Evolutionary conservation across 1,284 basidiomycete species (phyloP).

Genomic region (Athelia psychrophila): DNA sequence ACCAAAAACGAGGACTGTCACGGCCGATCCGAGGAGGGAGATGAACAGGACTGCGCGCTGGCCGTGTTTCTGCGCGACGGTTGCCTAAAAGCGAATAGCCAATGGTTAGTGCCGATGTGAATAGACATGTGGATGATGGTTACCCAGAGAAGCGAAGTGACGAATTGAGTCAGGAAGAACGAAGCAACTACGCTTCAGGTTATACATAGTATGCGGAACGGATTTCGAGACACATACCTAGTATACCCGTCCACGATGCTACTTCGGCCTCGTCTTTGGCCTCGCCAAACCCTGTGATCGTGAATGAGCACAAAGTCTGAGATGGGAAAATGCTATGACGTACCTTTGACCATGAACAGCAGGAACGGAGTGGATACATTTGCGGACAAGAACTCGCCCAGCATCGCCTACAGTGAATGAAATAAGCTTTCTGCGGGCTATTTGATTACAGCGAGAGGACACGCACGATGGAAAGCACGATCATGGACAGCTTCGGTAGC

Average conservation of each 20-base stretch:
- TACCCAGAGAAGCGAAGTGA: conserved; percentile 91
- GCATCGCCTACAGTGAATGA: conserved; percentile 63
- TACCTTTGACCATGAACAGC: conserved; percentile 90
- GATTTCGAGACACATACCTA: conserved; percentile 44
- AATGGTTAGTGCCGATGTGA: conserved; percentile 7
- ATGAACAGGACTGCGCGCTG: conserved; percentile 82
- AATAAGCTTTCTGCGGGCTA: background rate
- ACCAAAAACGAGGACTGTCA: conserved; percentile 84
- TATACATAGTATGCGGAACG: conserved; percentile 6
- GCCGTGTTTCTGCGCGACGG: conserved; percentile 90
- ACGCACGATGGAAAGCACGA: conserved; percentile 87
- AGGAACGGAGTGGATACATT: conserved; percentile 90
- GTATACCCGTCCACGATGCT: conserved; percentile 83
- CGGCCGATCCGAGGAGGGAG: conserved; percentile 80
- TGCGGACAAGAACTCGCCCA: conserved; percentile 90
- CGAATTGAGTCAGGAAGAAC: conserved; percentile 85
- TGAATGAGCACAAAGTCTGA: background rate
- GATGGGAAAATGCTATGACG: conserved; percentile 12
- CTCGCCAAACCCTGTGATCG: conserved; percentile 57
- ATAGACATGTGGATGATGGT: conserved; percentile 1
- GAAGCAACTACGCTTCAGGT: conserved; percentile 52
- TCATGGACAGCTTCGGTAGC: conserved; percentile 84
- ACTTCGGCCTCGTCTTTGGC: conserved; percentile 71
- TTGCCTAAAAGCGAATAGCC: conserved; percentile 84
- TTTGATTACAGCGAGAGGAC: conserved; percentile 6